Percentiles rank a stretch among this genome's conserved stretches.
Evolutionary conservation across 495 filamentous ascomycete species (phyloP).

Genomic region (Niebla homalea): DNA sequence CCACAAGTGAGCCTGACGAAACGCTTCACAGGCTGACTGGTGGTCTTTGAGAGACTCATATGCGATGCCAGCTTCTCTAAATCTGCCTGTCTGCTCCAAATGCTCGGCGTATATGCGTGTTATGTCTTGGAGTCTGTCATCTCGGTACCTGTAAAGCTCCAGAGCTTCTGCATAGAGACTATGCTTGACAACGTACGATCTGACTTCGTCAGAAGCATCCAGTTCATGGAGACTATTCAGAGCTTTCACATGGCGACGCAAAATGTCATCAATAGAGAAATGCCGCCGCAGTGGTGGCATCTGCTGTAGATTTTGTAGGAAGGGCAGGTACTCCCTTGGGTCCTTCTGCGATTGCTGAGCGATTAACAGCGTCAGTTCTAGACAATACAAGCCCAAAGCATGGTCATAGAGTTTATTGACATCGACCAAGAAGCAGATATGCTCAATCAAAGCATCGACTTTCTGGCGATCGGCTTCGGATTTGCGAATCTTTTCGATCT

Average conservation of each 20-base stretch:
- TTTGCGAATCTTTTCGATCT: slow-evolving; percentile 66
- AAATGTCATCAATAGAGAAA: slow-evolving; percentile 80
- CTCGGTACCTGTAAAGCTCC: slow-evolving; percentile 70
- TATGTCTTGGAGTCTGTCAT: slow-evolving; percentile 43
- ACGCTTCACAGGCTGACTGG: slow-evolving; percentile 58
- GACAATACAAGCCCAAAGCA: slow-evolving; percentile 77
- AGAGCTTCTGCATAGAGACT: slow-evolving; percentile 65
- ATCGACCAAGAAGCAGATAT: slow-evolving; percentile 93
- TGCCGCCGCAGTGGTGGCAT: slow-evolving; percentile 52
- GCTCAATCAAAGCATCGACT: slow-evolving; percentile 53
- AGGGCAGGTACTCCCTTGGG: slow-evolving; percentile 89
- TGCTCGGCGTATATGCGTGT: slow-evolving; percentile 66
- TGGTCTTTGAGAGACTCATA: slow-evolving; percentile 78
- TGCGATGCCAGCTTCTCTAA: slow-evolving; percentile 74
- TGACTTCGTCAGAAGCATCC: slow-evolving; percentile 57
- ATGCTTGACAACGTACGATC: slow-evolving; percentile 63
- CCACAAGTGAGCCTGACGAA: slow-evolving; percentile 74
- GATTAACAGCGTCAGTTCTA: slow-evolving; percentile 78
- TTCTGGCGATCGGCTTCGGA: slow-evolving; percentile 12
- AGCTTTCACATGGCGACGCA: slow-evolving; percentile 63
- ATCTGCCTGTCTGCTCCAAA: slow-evolving; percentile 57
- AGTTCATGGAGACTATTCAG: slow-evolving; percentile 58
- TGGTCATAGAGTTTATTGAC: slow-evolving; percentile 86
- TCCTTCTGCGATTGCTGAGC: slow-evolving; percentile 95
- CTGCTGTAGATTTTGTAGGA: slow-evolving; percentile 72